These are phyloP conservation scores for Schizophyllum amplum DNA, from an alignment of 1,284 basidiomycete species.

Conservation along the genomic window DNA sequence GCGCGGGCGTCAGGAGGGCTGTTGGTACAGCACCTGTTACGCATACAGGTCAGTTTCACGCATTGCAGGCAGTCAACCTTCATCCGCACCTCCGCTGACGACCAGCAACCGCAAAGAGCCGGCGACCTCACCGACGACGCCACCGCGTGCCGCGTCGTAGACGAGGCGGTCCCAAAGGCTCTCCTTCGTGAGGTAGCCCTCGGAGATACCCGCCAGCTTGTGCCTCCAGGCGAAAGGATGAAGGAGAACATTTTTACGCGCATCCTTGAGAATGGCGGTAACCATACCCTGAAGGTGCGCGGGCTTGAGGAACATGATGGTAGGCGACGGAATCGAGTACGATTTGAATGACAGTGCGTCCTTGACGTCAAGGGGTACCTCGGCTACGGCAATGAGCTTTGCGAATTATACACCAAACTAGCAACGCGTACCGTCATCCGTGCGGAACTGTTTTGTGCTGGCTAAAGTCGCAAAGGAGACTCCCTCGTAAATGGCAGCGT, in stretches of 20 bases:
- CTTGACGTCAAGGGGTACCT: conserved; percentile 23
- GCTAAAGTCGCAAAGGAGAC: conserved; percentile 59
- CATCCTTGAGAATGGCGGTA: conserved; percentile 40
- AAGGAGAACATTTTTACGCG: conserved; percentile 42
- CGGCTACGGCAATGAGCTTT: conserved; percentile 7
- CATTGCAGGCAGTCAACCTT: conserved; percentile 2
- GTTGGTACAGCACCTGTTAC: conserved; percentile 27
- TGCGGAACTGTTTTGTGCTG: conserved; percentile 43
- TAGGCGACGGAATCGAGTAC: conserved; percentile 59
- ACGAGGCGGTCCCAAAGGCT: conserved; percentile 73
- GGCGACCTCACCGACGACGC: conserved; percentile 49
- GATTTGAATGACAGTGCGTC: conserved; percentile 40
- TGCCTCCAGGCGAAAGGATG: conserved; percentile 63
- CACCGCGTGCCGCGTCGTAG: conserved; percentile 55
- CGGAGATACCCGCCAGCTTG: conserved; percentile 53
- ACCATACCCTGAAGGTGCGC: conserved; percentile 47
- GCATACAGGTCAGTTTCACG: conserved; percentile 8
- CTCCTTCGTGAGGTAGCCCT: conserved; percentile 67
- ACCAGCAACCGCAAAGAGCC: conserved; percentile 53
- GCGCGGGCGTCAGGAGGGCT: conserved; percentile 42
- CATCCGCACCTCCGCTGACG: conserved; percentile 50
- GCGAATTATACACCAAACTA: not conserved
- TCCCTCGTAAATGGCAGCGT: conserved; percentile 68
- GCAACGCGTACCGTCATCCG: conserved; percentile 31
- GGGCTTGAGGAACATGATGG: conserved; percentile 55